Evolutionary conservation across 2,329 filamentous ascomycete species (phyloP), one percentile per base, ranked within the genome.

Genomic region (Apiospora sp.): DNA sequence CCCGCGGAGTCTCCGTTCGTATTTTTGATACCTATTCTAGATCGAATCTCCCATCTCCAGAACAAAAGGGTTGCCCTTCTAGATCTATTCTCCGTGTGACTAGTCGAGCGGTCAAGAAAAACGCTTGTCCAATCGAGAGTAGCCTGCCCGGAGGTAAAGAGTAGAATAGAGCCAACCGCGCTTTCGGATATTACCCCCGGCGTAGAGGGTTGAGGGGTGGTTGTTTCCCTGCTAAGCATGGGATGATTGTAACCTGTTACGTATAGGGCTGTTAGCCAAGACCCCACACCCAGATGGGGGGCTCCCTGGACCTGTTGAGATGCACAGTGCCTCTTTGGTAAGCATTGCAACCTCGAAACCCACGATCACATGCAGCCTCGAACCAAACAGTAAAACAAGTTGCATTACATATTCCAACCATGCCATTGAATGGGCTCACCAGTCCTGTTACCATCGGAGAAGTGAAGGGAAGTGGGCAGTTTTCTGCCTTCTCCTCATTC

Each of bases 151-250:
- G 22, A 7, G 10, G 54, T 22, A 8, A 16, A 1, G 14, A 10
- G 30, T n/a, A 30, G 24, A 4, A 41, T 10, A 49, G 46, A 49
- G 30, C 54, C 51, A 58, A n/a, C 54, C 8, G 30, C 54, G 30
- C 54, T 61, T 61, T 30, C 54, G 54, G 54, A 61, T 61, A 61
- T 61, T 61, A 61, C 30, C 0, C 49, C 54, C 54, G 54, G 16
- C 54, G 30, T 10, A 30, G 27, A 30, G 27, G 27, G 27, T 30
- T 30, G 27, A 61, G 54, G 34, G 16, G 54, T 16, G 27, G 22
- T 30, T 10, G 54, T 22, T 37, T 22, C 54, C 30, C 54, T 30
- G 12, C 30, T 61, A 58, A 58, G 51, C 51, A 22, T 34, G 27
- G 24, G 34, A 58, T 3, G 51, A 30, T 10, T 58, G 51, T 58